Evolutionary conservation across 345 rosid species (phyloP), one percentile per base, ranked within the genome.

Genomic region (Kernera saxatilis): DNA sequence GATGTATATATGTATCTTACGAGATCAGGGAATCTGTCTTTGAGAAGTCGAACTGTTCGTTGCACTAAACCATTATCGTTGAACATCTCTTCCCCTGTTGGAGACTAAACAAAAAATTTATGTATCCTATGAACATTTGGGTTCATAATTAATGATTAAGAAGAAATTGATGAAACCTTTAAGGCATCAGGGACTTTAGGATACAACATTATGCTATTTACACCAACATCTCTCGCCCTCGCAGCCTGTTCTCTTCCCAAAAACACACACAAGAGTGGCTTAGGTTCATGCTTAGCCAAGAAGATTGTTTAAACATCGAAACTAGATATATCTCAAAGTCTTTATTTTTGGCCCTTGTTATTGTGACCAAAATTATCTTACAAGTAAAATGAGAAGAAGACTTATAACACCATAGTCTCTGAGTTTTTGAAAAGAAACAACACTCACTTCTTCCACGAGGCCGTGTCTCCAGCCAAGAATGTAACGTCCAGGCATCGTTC

Each of bases 381-480:
- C 15, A 70, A 2, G 8, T 48, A 49, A 36, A 35, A 57, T 46
- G 15, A 21, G 49, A 6, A 9, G 14, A 43, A 10, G 6, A 10
- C n/a, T n/a, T n/a, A n/a, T n/a, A n/a, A 52, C 10, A 19, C 17
- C 18, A 2, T 29, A 13, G 62, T 56, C 35, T 5, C n/a, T 30
- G 49, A 13, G 4, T 18, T 26, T 59, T 12, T 1, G 15, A n/a
- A 61, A 40, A 27, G 55, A 43, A 19, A 21, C 39, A 45, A 37
- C 4, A 65, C 72, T 73, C 52, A 93, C 97, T 88, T 91, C 96
- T 78, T 89, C 81, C 8, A 93, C 59, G 36, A 91, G 95, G 18
- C 98, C 96, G 64, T 83, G 88, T 79, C 95, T 84, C 98, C 97
- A 93, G 22, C 98, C 97, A 78, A 93, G 92, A 82, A 88, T 89